Conservation (phyloP, 306 rosid species). For the Purshia tridentata region DNA sequence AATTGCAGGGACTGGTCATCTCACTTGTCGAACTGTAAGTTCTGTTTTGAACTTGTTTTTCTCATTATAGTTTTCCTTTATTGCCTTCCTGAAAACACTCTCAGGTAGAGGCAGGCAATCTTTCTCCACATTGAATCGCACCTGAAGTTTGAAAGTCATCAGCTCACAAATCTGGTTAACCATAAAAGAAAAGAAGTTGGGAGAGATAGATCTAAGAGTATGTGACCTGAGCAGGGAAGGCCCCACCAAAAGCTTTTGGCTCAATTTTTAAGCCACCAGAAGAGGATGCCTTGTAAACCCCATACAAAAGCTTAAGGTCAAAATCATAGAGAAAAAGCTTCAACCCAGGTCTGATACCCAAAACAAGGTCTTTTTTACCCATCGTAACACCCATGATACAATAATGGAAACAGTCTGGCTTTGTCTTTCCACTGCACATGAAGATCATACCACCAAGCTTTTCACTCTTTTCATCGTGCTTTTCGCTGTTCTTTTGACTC, state of each 20-base stretch:
- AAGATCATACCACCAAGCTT: slow-evolving; percentile 83
- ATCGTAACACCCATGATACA: slow-evolving; percentile 72
- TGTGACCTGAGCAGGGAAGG: slow-evolving; percentile 90
- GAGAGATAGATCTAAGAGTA: slow-evolving; percentile 13
- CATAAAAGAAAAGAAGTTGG: slow-evolving; percentile 6
- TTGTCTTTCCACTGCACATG: slow-evolving; percentile 92
- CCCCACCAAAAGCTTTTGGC: slow-evolving; percentile 81
- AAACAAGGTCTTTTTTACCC: slow-evolving; percentile 58
- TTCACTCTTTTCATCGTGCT: slow-evolving; percentile 38
- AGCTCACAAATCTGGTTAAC: slow-evolving; percentile 21
- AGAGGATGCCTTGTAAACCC: slow-evolving; percentile 78
- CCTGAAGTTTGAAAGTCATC: slow-evolving; percentile 51
- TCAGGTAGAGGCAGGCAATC: slow-evolving; percentile 88
- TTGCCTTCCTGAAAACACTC: slow-evolving; percentile 73
- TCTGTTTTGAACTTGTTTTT: slow-evolving; percentile 72
- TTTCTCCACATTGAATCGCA: slow-evolving; percentile 59
- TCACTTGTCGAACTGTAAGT: slow-evolving; percentile 74
- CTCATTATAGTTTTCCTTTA: slow-evolving; percentile 70
- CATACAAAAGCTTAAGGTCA: slow-evolving; percentile 84
- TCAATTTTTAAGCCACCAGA: slow-evolving; percentile 81
- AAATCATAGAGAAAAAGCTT: slow-evolving; percentile 87
- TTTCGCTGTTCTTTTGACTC: slow-evolving; percentile 35
- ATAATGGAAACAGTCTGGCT: slow-evolving; percentile 81
- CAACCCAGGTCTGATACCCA: slow-evolving; percentile 65
- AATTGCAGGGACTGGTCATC: neutral